Evolutionary conservation across 2,329 filamentous ascomycete species (phyloP), one percentile per base, ranked within the genome.

Genomic region (Verticillium zaregamsianum): DNA sequence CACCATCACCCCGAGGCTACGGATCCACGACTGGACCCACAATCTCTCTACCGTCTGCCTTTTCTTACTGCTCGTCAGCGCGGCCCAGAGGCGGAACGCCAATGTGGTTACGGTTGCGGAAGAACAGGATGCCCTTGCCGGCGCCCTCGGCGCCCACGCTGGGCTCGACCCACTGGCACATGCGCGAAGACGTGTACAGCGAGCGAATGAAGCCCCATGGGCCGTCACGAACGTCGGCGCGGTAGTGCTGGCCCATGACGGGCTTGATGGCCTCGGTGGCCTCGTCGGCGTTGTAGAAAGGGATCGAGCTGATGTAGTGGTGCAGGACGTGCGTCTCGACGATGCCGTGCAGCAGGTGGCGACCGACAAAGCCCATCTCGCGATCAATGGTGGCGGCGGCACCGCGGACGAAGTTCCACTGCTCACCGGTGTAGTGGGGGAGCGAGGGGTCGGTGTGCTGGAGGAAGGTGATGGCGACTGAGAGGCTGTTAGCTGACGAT

Each of bases 91-190:
- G 54, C 58, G 49, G 49, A 15, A 23, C 20, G 31, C 95, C 95
- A 28, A 96, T 80, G 23, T 92, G 91, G 79, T 98, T 99, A 70
- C 85, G 84, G 85, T 99, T 99, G 73, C 94, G 88, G 90, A 91
- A 99, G 86, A 99, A 97, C 61, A 96, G 78, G 33, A 99, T 89
- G 65, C 90, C 88, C 81, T 92, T 90, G 74, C 88, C 89, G 70
- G 93, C 89, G 37, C 92, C 94, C 73, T 87, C 78, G 58, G 93
- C 91, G 60, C 87, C 92, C 70, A 87, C 90, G 72, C 87, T 93
- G 61, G 93, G 92, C 87, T 99, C 95, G 66, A 99, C 93, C 92
- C 93, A 99, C 77, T 98, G 93, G 86, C 95, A 99, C 87, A 85
- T 87, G 65, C 95, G 88, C 54, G 91, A 87, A 70, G 86, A 91